Evolutionary conservation across 1,139 yeast genomes (phyloP), one percentile per base, ranked within the genome.

Genomic region (Chernovozyma sophiae-reginae): DNA sequence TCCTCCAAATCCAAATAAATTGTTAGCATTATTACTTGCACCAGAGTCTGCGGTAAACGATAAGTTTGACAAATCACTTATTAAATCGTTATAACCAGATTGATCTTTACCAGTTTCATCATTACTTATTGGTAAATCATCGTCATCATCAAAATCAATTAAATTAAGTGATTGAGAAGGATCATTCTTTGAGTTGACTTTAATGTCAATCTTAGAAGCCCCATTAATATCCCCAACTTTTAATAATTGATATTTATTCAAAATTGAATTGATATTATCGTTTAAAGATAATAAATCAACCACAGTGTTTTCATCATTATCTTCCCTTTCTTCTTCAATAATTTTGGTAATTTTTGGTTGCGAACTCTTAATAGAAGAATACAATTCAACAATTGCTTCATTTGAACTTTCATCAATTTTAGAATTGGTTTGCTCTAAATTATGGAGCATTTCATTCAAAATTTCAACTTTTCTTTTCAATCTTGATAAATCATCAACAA

Each of bases 281-380:
- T 87, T 87, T 43, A 92, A 69, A 20, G 71, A 71, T 39, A 86
- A 68, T 41, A 92, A 66, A 42, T 77, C 81, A 37, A 69, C 70
- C 32, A 87, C 85, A 14, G 85, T 77, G 19, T 70, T 80, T 46
- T 78, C 86, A 50, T 84, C 81, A 19, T 58, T 65, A 35, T 49
- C 52, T 25, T 73, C 78, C 34, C 79, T 78, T 49, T 83, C 89
- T 53, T 86, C 95, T 46, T 76, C 79, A 44, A 89, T 79, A 52
- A 94, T 84, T 50, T 81, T 83, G 55, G 85, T 86, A 47, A 92
- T 76, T 52, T 86, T 89, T 30, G 97, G 96, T 53, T 84, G 90
- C 20, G 96, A 81, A 36, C 81, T 81, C 58, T 86, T 89, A 46
- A 94, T 69, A 2, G 96, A 73, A 31, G 82, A 74, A 49, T 82